A percentile compares a stretch with the other conserved stretches of the same genome.
These are phyloP conservation scores for Phylloboletellus chloephorus DNA, from an alignment of 1,284 basidiomycete genomes.

Conservation along the genomic window DNA sequence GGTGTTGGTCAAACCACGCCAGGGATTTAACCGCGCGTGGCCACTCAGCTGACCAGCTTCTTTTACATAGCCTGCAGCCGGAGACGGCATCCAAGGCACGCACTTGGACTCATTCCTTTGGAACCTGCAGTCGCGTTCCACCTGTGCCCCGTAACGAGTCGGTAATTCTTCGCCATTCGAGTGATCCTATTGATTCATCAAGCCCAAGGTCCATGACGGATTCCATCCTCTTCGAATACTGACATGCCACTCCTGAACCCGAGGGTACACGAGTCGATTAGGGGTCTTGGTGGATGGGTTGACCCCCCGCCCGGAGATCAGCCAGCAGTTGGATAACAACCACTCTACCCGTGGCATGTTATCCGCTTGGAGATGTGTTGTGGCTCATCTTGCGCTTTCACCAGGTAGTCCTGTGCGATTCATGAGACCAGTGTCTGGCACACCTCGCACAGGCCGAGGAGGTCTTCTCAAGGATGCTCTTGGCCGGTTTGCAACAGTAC, in stretches of 20 bases:
- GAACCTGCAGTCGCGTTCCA: slow-evolving; percentile 43
- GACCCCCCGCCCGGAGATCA: slow-evolving; percentile 47
- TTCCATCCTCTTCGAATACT: slow-evolving; percentile 44
- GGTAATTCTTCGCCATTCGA: slow-evolving; percentile 58
- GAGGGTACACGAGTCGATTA: slow-evolving; percentile 53
- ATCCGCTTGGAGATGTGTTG: slow-evolving; percentile 24
- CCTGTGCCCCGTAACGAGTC: slow-evolving; percentile 40
- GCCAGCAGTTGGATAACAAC: slow-evolving; percentile 47
- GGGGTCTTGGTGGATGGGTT: slow-evolving; percentile 52
- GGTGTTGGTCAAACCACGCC: too few relatives aligned
- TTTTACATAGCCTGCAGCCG: too few relatives aligned
- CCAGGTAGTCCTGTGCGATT: slow-evolving; percentile 44
- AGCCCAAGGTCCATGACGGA: slow-evolving; percentile 62
- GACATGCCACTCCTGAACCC: slow-evolving; percentile 63
- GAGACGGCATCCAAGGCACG: too few relatives aligned
- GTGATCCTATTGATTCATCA: slow-evolving; percentile 57
- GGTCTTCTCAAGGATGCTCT: slow-evolving; percentile 51
- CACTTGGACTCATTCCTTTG: slow-evolving; percentile 28
- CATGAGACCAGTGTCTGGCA: slow-evolving; percentile 4
- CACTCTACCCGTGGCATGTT: slow-evolving; percentile 24
- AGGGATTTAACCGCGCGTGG: too few relatives aligned
- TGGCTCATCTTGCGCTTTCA: slow-evolving; percentile 42
- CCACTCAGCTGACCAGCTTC: slow-evolving; percentile 2
- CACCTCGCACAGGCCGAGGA: background rate
- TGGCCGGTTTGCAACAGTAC: slow-evolving; percentile 51